Percentiles rank a stretch among this genome's conserved stretches.
Conservation (phyloP, 2,329 filamentous ascomycete genomes). For the Aspergillus intermedius region DNA sequence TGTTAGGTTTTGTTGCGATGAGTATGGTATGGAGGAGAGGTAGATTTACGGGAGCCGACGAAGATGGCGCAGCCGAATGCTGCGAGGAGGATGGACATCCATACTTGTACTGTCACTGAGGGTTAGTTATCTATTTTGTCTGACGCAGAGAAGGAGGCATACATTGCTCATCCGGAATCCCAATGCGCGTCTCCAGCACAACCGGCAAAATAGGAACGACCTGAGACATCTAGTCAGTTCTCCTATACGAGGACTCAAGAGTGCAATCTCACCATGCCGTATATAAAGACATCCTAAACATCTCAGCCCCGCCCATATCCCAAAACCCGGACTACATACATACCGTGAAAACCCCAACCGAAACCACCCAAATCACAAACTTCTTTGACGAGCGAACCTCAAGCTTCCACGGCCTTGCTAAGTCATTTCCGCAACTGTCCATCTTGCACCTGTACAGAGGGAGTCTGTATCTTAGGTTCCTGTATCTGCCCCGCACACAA, state of each 20-base stretch:
- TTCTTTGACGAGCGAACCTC: constrained; percentile 31
- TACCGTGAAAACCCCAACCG: constrained; percentile 39
- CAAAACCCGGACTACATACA: not conserved
- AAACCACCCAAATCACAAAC: constrained; percentile 34
- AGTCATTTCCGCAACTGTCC: not conserved
- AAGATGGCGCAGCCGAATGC: constrained; percentile 64
- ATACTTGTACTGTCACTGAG: constrained; percentile 50
- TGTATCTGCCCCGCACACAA: too few species aligned
- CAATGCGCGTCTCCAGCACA: constrained; percentile 40
- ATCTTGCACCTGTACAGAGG: not conserved
- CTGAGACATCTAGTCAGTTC: constrained; percentile 8
- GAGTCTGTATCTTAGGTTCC: not conserved
- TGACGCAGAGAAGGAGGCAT: constrained; percentile 22
- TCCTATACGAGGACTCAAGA: not conserved
- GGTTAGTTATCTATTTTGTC: not conserved
- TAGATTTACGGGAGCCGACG: constrained; percentile 26
- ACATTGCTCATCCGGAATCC: constrained; percentile 35
- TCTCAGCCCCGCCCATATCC: not conserved
- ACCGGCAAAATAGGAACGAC: constrained; percentile 67
- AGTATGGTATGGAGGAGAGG: not conserved
- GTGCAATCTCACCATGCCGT: constrained; percentile 26
- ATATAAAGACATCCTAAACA: constrained; percentile 35
- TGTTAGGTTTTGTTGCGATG: not conserved
- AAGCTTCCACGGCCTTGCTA: constrained; percentile 16
- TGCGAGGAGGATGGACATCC: constrained; percentile 64